phyloP scores from a whole-genome alignment of 306 rosid species.

The Prunus salicina region DNA sequence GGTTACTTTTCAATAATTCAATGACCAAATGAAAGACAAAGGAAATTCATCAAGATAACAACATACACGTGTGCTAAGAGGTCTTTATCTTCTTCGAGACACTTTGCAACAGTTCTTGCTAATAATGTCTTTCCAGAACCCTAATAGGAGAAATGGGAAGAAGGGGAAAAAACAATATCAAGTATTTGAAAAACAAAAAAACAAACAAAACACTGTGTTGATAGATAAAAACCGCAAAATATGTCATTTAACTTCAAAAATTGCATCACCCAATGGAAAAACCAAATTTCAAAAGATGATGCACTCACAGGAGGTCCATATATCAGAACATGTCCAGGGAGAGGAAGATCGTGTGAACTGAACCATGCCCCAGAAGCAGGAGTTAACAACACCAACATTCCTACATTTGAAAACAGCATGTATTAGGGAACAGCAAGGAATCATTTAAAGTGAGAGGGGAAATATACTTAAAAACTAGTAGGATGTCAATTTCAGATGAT shows the following conservation, averaged over 20 bases:
- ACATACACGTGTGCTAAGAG: slow-evolving; percentile 75
- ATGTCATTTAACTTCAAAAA: not conserved
- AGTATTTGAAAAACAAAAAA: not conserved
- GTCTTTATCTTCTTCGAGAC: slow-evolving; percentile 56
- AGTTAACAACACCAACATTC: slow-evolving; percentile 69
- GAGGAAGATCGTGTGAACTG: slow-evolving; percentile 63
- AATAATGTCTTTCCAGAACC: slow-evolving; percentile 93
- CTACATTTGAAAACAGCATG: slow-evolving; percentile 43
- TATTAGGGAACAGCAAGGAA: slow-evolving; percentile 12
- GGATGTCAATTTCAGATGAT: not conserved
- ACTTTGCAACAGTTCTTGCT: slow-evolving; percentile 73
- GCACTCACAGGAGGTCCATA: slow-evolving; percentile 91
- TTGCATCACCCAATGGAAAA: not conserved
- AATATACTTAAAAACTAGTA: not conserved
- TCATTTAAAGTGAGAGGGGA: not conserved
- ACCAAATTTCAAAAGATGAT: not conserved
- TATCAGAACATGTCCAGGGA: slow-evolving; percentile 86
- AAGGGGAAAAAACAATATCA: not conserved
- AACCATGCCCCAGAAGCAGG: slow-evolving; percentile 74
- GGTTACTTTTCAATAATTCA: not conserved
- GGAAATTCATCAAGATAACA: slow-evolving; percentile 16
- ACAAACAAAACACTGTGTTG: not conserved
- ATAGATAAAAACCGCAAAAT: not conserved
- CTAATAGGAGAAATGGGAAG: slow-evolving; percentile 33
- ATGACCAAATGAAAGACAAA: not conserved